Evolutionary conservation across 352 stramenopile genomes (phyloP), one percentile per base, ranked within the genome.

Genomic region (Globisporangium nagaii): DNA sequence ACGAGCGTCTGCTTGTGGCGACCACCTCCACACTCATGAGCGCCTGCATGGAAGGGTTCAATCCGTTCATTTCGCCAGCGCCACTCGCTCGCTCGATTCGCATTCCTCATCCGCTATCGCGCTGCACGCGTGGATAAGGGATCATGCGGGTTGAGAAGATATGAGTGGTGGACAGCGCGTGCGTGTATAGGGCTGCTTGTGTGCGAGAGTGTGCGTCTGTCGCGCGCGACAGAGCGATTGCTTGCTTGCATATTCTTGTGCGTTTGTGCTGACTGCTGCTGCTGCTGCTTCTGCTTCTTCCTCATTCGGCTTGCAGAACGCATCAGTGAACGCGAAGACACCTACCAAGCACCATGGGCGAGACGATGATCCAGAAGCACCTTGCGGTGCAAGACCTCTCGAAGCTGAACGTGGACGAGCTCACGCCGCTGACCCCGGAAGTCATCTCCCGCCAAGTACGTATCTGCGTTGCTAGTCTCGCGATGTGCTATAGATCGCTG

Each of bases 351-450:
- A 56, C 28, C 6, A 90, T 91, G 80, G 70, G 63, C 50, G 80
- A 90, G 67, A 70, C 64, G 20, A 66, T 73, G 58, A 66, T 84
- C 34, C 77, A 89, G 68, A 85, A 85, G 60, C 80, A 92, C 55
- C 63, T 95, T 27, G 84, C 83, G 39, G 79, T 93, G 59, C 96
- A 99, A 78, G 88, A 99, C 78, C 79, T 98, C 53, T 75, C 75
- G 22, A 97, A 91, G 54, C 80, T 99, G 39, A 97, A 99, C 78
- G 70, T 96, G 10, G 85, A 92, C 44, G 92, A 97, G 54, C 87
- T 99, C 52, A 99, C 93, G 19, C 96, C 97, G 28, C 79, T 99
- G 31, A 98, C 96, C 24, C 97, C 96, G 1, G 97, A 99, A 75
- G 97, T 99, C 54, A 97, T 98, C 73, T 92, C 80, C 87, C 83